Percentiles rank a stretch among this genome's conserved stretches.
phyloP scores from a whole-genome alignment of 768 basidiomycete species.

The Lanmaoa rubissima region DNA sequence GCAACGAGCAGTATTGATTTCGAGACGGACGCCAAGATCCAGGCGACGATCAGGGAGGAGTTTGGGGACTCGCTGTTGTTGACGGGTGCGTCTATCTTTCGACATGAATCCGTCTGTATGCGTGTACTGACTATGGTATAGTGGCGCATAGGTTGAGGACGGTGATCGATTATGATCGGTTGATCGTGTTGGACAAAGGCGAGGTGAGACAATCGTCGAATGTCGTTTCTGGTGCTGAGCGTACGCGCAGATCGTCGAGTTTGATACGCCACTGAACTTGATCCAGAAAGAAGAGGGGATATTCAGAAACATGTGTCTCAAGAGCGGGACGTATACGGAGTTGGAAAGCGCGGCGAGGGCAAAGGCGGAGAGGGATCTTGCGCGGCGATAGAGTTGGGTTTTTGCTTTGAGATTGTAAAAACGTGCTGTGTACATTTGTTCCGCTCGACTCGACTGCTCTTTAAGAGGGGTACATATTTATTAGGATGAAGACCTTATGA shows the following conservation, averaged over 20 bases:
- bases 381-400: background rate
- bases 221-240: background rate
- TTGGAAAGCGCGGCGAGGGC: conserved; percentile 58
- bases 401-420: too few species aligned
- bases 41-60: conserved; percentile 82
- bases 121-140: conserved; percentile 10
- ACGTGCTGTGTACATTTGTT: too few species aligned
- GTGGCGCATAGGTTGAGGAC: conserved; percentile 74
- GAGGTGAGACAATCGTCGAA: conserved; percentile 14
- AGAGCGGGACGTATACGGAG: conserved; percentile 64
- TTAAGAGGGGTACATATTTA: too few species aligned
- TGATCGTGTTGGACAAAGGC: conserved; percentile 69
- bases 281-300: conserved; percentile 61
- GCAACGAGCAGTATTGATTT: conserved; percentile 88
- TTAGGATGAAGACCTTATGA: too few species aligned
- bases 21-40: conserved; percentile 87
- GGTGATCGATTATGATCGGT: conserved; percentile 76
- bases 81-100: conserved; percentile 49
- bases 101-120: too few species aligned
- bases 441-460: too few species aligned
- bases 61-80: conserved; percentile 73
- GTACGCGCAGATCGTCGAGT: conserved; percentile 47
- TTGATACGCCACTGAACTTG: conserved; percentile 70
- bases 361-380: conserved; percentile 24
- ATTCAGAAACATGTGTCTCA: conserved; percentile 68